Conservation (phyloP, 2,329 filamentous ascomycete genomes). For the Paramyrothecium roridum region DNA sequence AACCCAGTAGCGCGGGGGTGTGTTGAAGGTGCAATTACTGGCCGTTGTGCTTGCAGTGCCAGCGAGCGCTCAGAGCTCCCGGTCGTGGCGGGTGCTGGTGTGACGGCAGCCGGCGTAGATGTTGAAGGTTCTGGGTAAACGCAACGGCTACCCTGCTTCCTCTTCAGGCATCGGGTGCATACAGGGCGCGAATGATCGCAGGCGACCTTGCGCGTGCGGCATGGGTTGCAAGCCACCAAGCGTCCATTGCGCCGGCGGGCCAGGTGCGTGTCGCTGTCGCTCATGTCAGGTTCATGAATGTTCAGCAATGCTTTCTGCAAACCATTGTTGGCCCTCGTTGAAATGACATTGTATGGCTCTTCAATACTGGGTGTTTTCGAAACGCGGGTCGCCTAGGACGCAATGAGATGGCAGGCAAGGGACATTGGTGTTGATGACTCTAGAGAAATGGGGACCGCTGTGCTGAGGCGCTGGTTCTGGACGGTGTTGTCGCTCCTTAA, state of each 20-base stretch:
- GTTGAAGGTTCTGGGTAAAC: constrained; percentile 26
- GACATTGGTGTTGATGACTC: no score
- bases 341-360: no score
- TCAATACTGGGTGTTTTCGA: no score
- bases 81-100: neutral
- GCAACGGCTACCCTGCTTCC: constrained; percentile 27
- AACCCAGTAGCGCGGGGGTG: constrained; percentile 27
- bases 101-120: constrained; percentile 11
- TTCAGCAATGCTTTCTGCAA: no score
- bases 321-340: no score
- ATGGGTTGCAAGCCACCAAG: constrained; percentile 30
- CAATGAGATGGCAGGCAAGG: no score
- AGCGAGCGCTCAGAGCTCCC: neutral
- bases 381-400: no score
- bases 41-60: neutral
- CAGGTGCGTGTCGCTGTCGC: neutral
- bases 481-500: no score
- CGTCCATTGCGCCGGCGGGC: constrained; percentile 22
- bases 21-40: neutral
- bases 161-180: constrained; percentile 34
- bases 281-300: neutral
- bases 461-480: no score
- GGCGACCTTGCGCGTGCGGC: constrained; percentile 37
- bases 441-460: no score
- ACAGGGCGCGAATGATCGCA: constrained; percentile 38